Percentiles rank a stretch among this genome's conserved stretches.
These are phyloP conservation scores for Rhizopus sp. DNA, from an alignment of 371 early-diverging fungal genomes.

Conservation along the genomic window DNA sequence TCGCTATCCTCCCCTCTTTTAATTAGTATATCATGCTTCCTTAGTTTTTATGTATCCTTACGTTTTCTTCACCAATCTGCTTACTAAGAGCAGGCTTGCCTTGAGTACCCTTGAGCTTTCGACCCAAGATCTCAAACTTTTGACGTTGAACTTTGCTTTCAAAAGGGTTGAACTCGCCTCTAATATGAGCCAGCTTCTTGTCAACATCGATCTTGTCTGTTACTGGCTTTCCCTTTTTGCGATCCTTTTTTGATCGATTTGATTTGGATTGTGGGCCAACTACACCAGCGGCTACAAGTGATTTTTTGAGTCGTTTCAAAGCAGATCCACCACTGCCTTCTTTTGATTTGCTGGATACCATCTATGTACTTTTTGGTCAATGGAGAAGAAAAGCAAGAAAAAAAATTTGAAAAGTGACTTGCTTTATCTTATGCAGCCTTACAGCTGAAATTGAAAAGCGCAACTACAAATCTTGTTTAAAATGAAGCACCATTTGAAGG, in stretches of 20 bases:
- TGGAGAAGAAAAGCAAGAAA: not conserved
- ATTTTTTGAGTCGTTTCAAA: slow-evolving; percentile 78
- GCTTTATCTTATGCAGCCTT: not conserved
- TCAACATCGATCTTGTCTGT: slow-evolving; percentile 56
- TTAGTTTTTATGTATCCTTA: slow-evolving; percentile 25
- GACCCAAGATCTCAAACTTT: slow-evolving; percentile 89
- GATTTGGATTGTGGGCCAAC: slow-evolving; percentile 72
- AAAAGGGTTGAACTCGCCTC: slow-evolving; percentile 82
- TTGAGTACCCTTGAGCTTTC: slow-evolving; percentile 78
- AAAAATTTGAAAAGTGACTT: not conserved
- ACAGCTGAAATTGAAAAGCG: not conserved
- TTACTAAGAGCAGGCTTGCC: slow-evolving; percentile 84
- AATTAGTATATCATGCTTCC: not conserved
- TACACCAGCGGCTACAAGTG: slow-evolving; percentile 75
- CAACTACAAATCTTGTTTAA: too few relatives aligned
- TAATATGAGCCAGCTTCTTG: slow-evolving; percentile 56
- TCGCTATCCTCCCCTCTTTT: slow-evolving; percentile 46
- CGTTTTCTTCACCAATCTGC: slow-evolving; percentile 84
- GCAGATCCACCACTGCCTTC: slow-evolving; percentile 56
- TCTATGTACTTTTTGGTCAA: not conserved
- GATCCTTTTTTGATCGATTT: slow-evolving; percentile 61
- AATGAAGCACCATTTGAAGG: too few relatives aligned
- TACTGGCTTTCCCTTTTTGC: slow-evolving; percentile 60
- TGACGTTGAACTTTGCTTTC: slow-evolving; percentile 77
- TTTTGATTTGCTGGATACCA: slow-evolving; percentile 22